These are phyloP conservation scores for Tolypocladium paradoxum DNA, from an alignment of 2,329 filamentous ascomycete genomes.

Conservation along the genomic window DNA sequence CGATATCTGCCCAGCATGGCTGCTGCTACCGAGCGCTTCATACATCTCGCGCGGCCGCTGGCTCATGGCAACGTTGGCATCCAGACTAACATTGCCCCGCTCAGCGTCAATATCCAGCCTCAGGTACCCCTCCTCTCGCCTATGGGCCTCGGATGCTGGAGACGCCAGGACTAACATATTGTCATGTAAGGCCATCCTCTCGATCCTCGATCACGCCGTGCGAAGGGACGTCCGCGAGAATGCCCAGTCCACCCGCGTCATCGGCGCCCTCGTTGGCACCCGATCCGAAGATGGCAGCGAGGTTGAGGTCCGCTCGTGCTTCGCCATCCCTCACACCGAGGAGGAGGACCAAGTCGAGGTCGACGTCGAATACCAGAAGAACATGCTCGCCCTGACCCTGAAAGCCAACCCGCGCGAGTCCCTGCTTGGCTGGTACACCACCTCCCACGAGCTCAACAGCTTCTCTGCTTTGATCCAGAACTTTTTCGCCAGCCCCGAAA, in stretches of 20 bases:
- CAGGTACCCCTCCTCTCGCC: constrained; percentile 51
- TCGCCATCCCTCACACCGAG: constrained; percentile 97
- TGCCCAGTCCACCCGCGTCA: constrained; percentile 86
- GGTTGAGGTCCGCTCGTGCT: constrained; percentile 90
- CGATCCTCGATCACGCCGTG: constrained; percentile 85
- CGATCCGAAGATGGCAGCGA: constrained; percentile 95
- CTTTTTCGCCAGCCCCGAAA: constrained; percentile 95
- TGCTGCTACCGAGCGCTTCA: constrained; percentile 69
- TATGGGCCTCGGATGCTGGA: neutral
- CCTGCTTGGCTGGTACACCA: constrained; percentile 97
- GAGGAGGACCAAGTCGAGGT: constrained; percentile 98
- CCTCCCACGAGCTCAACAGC: constrained; percentile 90
- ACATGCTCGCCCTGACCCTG: constrained; percentile 91
- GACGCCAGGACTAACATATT: neutral
- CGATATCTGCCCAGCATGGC: constrained; percentile 58
- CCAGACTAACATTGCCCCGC: constrained; percentile 78
- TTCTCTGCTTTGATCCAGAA: constrained; percentile 97
- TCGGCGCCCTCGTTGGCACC: constrained; percentile 86
- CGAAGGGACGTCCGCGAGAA: constrained; percentile 61
- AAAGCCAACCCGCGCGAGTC: constrained; percentile 90
- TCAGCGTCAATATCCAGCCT: constrained; percentile 90
- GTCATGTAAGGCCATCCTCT: constrained; percentile 48
- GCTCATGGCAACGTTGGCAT: constrained; percentile 70
- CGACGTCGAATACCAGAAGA: constrained; percentile 99
- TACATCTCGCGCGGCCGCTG: constrained; percentile 88